Percentiles rank a stretch among this genome's conserved stretches.
phyloP scores from a whole-genome alignment of 1,139 yeast species.

The Protomyces arabidopsidicola region DNA sequence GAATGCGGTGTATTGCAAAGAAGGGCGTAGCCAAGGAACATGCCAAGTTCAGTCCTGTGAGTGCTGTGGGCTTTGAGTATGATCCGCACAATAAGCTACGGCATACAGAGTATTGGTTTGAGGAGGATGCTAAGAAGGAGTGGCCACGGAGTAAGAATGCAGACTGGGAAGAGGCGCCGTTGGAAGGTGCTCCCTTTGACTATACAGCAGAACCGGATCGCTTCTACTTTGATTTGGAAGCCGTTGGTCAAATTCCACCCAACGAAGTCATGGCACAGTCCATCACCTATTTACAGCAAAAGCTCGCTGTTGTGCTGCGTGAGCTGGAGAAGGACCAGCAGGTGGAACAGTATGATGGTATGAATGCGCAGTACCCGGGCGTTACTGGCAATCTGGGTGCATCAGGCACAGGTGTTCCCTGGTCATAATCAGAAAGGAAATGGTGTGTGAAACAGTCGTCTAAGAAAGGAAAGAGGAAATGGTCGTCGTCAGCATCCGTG shows the following conservation, averaged over 20 bases:
- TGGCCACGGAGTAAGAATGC: conserved; percentile 79
- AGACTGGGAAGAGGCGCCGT: conserved; percentile 77
- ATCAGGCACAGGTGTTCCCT: background rate
- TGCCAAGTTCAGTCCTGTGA: conserved; percentile 96
- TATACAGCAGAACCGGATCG: conserved; percentile 74
- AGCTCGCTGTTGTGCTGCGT: conserved; percentile 81
- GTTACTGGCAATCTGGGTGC: background rate
- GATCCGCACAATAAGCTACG: conserved; percentile 98
- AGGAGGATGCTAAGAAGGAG: conserved; percentile 77
- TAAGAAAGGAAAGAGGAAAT: too few relatives aligned
- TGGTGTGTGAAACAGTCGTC: too few relatives aligned
- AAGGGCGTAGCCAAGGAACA: conserved; percentile 96
- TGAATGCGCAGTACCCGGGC: conserved; percentile 1
- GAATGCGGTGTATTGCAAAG: conserved; percentile 87
- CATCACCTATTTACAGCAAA: conserved; percentile 76
- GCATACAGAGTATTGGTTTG: conserved; percentile 96
- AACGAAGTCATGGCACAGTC: conserved; percentile 81
- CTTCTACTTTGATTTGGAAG: conserved; percentile 79
- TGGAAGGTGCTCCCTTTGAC: conserved; percentile 81
- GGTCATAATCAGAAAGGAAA: background rate
- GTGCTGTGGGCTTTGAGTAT: conserved; percentile 96
- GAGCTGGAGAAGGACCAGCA: conserved; percentile 51
- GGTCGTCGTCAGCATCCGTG: too few relatives aligned
- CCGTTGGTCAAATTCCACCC: conserved; percentile 83
- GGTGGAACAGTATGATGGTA: conserved; percentile 14